phyloP scores from a whole-genome alignment of 768 basidiomycete genomes.

The Amanita subjunquillea region DNA sequence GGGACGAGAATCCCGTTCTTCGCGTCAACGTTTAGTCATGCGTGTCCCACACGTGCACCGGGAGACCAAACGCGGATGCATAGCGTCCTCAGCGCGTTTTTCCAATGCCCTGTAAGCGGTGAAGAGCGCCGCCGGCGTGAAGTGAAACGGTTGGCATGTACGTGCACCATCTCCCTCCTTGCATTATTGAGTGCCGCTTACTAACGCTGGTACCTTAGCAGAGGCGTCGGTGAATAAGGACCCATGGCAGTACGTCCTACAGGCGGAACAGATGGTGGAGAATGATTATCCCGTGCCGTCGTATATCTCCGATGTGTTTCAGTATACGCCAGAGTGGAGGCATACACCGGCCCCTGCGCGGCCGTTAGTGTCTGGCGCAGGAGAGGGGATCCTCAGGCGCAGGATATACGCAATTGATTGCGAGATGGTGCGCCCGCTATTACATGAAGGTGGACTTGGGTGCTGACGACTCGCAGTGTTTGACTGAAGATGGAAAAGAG shows the following conservation, averaged over 20 bases:
- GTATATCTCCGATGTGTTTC: slow-evolving; percentile 66
- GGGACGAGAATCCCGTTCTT: slow-evolving; percentile 48
- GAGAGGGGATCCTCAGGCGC: slow-evolving; percentile 21
- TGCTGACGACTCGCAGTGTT: slow-evolving; percentile 41
- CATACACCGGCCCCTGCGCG: slow-evolving; percentile 50
- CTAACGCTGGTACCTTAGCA: slow-evolving; percentile 25
- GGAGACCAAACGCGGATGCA: slow-evolving; percentile 83
- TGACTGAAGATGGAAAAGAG: slow-evolving; percentile 85
- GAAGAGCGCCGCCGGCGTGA: slow-evolving; percentile 71
- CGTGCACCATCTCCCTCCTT: slow-evolving; percentile 6
- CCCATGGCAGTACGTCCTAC: slow-evolving; percentile 64
- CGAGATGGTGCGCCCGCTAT: slow-evolving; percentile 69
- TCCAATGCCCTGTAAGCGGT: slow-evolving; percentile 68
- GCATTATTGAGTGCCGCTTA: background rate
- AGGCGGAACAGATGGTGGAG: slow-evolving; percentile 82
- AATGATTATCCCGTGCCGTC: slow-evolving; percentile 89
- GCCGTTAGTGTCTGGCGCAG: slow-evolving; percentile 14
- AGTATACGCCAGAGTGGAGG: slow-evolving; percentile 64
- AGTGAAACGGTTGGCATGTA: slow-evolving; percentile 27
- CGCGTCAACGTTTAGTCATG: slow-evolving; percentile 79
- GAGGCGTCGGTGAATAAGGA: slow-evolving; percentile 52
- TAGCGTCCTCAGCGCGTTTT: slow-evolving; percentile 74
- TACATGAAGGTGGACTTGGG: background rate
- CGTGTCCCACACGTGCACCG: slow-evolving; percentile 86
- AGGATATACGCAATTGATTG: slow-evolving; percentile 85